Percentiles rank a stretch among this genome's conserved stretches.
Evolutionary conservation across 352 stramenopile genomes (phyloP).

Genomic region (Pythium aristosporum): DNA sequence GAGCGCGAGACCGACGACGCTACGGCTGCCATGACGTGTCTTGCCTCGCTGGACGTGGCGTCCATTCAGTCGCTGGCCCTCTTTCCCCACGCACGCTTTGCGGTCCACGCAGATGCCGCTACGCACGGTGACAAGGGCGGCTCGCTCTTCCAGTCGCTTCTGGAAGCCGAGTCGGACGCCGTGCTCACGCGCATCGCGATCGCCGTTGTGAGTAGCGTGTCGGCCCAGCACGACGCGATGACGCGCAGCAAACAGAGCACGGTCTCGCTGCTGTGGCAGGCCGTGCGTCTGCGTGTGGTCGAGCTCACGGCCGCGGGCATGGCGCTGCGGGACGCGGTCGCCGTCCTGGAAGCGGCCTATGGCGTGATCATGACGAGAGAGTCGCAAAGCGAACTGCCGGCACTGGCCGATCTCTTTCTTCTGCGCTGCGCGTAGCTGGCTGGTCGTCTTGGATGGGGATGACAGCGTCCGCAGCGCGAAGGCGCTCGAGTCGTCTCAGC

Average conservation of each 20-base stretch:
- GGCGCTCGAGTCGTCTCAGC: constrained; percentile 5
- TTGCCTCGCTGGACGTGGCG: not conserved
- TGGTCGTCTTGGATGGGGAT: not conserved
- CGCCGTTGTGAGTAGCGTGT: constrained; percentile 1
- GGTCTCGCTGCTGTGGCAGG: constrained; percentile 21
- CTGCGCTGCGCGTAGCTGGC: constrained; percentile 1
- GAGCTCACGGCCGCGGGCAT: constrained; percentile 14
- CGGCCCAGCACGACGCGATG: not conserved
- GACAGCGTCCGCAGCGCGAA: not conserved
- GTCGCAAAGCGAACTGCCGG: constrained; percentile 15
- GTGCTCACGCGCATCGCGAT: constrained; percentile 9
- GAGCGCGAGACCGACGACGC: not conserved
- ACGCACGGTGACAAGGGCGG: not conserved
- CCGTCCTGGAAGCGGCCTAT: constrained; percentile 9
- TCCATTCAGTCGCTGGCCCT: constrained; percentile 3
- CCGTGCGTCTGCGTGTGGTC: constrained; percentile 20
- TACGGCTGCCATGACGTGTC: not conserved
- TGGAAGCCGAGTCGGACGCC: constrained; percentile 17
- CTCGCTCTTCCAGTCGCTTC: not conserved
- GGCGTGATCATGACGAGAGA: constrained; percentile 9
- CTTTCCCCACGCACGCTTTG: constrained; percentile 1
- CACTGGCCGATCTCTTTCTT: constrained; percentile 3
- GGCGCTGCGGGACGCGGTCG: constrained; percentile 11
- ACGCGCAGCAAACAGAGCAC: not conserved
- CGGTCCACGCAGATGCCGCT: not conserved